Base-by-base conservation (phyloP, 768 basidiomycete species). In the Rhizopogon roseolus region DNA sequence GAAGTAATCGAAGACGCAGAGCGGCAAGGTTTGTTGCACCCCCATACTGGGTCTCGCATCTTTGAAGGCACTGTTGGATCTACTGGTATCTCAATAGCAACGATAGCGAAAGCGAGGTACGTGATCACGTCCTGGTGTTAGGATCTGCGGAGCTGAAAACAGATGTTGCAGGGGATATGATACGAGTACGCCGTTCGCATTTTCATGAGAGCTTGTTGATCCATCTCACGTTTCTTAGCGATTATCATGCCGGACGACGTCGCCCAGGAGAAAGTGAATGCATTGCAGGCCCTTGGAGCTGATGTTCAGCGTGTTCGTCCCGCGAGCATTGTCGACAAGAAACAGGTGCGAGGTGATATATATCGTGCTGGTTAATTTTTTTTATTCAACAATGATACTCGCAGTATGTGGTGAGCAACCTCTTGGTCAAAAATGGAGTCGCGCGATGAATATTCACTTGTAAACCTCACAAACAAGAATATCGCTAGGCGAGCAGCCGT, bases 1-100 rank as follows among this genome's bases (percentile, higher is more conserved):
- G 16, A 65, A 98, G 96, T 98, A 77, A 93, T 99, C 60, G 82
- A 94, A 57, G 90, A 98, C 62, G 97, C 97, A 0, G 96, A 98
- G 66, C 78, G 79, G 8, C 75, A 81, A 55, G 94, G 94, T 0
- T 73, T 93, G 2, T 72, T 99, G 1, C 80, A 85, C 53, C 97
- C 95, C 0, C 70, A 93, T 57, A 94, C 92, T 0, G 88, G 90
- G 6, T 97, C 91, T 0, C 84, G 91, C 6, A 93, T 99, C 38
- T 99, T 98, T 54, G 97, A 98, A 68, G 97, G 97, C 4, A 99
- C 96, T 0, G 92, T 96, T 4, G 97, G 93, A 7, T 94, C 92
- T 0, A 97, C 94, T 0, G 94, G 97, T 6, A 98, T 98, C 53
- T 97, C 94, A 1, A 86, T 99, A 49, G 96, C 97, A 0, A 97